Conservation (phyloP, 2,329 filamentous ascomycete genomes). For the Exophiala aquamarina region DNA sequence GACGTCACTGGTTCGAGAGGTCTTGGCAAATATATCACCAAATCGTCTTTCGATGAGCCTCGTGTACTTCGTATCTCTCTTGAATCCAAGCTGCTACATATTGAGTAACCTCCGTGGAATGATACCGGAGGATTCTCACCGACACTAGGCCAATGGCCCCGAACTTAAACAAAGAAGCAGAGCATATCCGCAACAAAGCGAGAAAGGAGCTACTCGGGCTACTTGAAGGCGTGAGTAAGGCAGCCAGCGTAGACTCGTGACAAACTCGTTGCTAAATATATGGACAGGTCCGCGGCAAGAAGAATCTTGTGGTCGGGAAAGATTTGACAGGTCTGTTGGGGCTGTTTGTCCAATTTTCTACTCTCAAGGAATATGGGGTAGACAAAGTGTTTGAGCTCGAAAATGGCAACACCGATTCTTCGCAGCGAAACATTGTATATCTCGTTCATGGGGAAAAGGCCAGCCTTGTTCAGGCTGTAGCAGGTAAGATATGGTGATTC, state of each 20-base stretch:
- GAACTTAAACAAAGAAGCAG: constrained; percentile 44
- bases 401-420: constrained; percentile 91
- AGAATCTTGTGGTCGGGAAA: constrained; percentile 93
- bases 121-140: constrained; percentile 17
- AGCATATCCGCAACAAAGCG: constrained; percentile 56
- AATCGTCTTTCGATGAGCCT: background rate
- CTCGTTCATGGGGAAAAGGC: constrained; percentile 87
- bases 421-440: constrained; percentile 93
- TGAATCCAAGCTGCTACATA: background rate
- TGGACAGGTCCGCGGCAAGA: constrained; percentile 89
- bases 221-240: constrained; percentile 82
- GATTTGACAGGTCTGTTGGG: constrained; percentile 86
- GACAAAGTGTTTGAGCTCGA: constrained; percentile 97
- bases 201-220: constrained; percentile 86
- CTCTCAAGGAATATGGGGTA: constrained; percentile 93
- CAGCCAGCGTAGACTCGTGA: background rate
- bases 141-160: constrained; percentile 39
- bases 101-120: constrained; percentile 14
- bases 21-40: constrained; percentile 16
- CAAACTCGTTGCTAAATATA: constrained; percentile 32
- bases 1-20: background rate
- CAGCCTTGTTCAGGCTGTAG: constrained; percentile 78
- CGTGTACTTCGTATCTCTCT: background rate
- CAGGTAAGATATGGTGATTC: constrained; percentile 66
- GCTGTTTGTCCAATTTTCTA: constrained; percentile 91